phyloP scores from a whole-genome alignment of 805 yeast genomes.

The Saturnispora saitoi region DNA sequence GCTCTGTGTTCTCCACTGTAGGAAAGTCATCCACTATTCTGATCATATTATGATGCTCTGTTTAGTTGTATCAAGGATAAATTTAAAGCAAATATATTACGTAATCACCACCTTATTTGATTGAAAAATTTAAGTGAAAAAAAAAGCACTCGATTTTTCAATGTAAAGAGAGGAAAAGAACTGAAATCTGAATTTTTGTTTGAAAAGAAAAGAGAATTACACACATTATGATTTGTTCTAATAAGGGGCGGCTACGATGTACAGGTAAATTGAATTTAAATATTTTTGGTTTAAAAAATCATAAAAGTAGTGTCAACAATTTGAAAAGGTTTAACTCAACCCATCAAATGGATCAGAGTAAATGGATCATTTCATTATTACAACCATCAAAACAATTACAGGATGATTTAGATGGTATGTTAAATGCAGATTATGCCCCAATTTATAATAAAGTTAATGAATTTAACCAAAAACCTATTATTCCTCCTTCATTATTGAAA shows the following conservation, averaged over 20 bases:
- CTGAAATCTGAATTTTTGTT: background rate
- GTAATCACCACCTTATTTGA: background rate
- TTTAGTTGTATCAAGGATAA: background rate
- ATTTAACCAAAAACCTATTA: conserved; percentile 1
- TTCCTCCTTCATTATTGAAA: conserved; percentile 3
- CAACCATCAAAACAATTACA: conserved; percentile 3
- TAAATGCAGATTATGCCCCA: conserved; percentile 2
- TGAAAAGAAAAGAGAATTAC: background rate
- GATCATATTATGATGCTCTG: background rate
- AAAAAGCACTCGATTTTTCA: background rate
- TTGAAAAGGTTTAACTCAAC: background rate
- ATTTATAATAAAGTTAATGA: conserved; percentile 3
- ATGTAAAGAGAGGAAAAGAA: background rate
- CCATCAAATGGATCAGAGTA: background rate
- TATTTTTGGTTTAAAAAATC: no score
- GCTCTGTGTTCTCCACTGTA: conserved; percentile 25
- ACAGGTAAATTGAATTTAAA: background rate
- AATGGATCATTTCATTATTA: conserved; percentile 4
- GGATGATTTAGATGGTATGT: conserved; percentile 1
- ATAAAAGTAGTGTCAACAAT: no score
- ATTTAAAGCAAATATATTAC: background rate
- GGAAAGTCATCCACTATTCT: conserved; percentile 20
- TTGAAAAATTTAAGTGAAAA: background rate
- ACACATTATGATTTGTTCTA: background rate
- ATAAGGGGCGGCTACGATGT: conserved; percentile 1